These are phyloP conservation scores for Protomyces macrosporus DNA, from an alignment of 1,139 yeast species.

Conservation along the genomic window DNA sequence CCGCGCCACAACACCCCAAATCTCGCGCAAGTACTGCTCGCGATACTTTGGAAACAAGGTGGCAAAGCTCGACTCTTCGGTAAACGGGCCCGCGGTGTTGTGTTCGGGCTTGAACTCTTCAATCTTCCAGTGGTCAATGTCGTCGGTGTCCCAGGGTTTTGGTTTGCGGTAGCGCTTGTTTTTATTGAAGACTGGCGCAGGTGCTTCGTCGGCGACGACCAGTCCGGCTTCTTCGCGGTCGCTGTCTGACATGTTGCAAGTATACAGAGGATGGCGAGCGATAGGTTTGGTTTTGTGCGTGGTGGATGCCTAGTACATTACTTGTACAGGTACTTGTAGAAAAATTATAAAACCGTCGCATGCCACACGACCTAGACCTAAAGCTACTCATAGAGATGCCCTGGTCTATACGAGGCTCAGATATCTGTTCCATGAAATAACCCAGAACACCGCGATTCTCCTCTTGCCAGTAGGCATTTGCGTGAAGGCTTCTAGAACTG, in stretches of 20 bases:
- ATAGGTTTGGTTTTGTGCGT: too few species aligned
- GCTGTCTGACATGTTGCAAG: neutral
- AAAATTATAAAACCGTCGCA: too few species aligned
- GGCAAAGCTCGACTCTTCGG: slow-evolving; percentile 93
- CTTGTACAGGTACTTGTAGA: too few species aligned
- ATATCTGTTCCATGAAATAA: too few species aligned
- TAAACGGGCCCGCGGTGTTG: slow-evolving; percentile 74
- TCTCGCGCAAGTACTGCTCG: slow-evolving; percentile 77
- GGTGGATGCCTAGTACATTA: too few species aligned
- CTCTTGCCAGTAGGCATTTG: too few species aligned
- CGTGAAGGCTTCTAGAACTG: too few species aligned
- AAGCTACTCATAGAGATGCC: too few species aligned
- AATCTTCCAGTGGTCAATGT: slow-evolving; percentile 76
- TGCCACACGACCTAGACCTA: too few species aligned
- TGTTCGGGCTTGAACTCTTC: slow-evolving; percentile 90
- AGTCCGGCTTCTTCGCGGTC: neutral
- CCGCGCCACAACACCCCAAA: slow-evolving; percentile 91
- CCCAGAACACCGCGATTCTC: too few species aligned
- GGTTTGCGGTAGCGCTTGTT: slow-evolving; percentile 27
- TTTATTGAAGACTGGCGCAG: slow-evolving; percentile 22
- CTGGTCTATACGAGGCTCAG: too few species aligned
- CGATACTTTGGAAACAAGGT: slow-evolving; percentile 95
- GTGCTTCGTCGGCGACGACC: neutral
- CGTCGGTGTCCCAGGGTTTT: slow-evolving; percentile 67
- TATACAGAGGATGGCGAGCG: neutral